These are phyloP conservation scores for Aethionema arabicum DNA, from an alignment of 345 rosid species.

Conservation along the genomic window DNA sequence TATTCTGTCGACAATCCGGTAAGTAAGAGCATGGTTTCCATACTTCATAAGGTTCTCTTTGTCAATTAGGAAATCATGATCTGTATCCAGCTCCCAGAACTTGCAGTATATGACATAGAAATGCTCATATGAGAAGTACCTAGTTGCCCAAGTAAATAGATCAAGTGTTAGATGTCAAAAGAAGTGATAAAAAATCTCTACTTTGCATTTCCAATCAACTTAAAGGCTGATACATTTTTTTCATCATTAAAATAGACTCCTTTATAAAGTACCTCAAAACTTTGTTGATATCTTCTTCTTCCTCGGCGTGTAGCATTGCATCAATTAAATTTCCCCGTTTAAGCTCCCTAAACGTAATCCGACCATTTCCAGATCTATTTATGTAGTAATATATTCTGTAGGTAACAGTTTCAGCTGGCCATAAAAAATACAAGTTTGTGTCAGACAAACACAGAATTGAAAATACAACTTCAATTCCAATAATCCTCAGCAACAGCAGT, in stretches of 20 bases:
- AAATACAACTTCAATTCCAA: neutral
- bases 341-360: constrained; percentile 80
- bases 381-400: constrained; percentile 94
- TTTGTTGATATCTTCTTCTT: constrained; percentile 99
- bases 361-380: constrained; percentile 90
- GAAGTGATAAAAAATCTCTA: neutral
- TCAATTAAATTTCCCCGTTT: constrained; percentile 82
- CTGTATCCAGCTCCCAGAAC: constrained; percentile 95
- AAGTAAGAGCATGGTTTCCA: constrained; percentile 96
- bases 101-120: constrained; percentile 98
- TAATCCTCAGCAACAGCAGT: constrained; percentile 5
- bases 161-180: constrained; percentile 17
- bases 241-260: neutral
- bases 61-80: constrained; percentile 93
- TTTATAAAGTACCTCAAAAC: constrained; percentile 67
- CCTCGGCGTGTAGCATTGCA: constrained; percentile 90
- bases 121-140: constrained; percentile 96
- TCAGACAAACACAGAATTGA: constrained; percentile 19
- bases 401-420: constrained; percentile 95
- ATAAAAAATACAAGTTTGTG: constrained; percentile 22
- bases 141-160: constrained; percentile 33
- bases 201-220: too few species aligned
- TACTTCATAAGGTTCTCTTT: constrained; percentile 94
- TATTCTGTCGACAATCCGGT: constrained; percentile 88
- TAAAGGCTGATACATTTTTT: too few species aligned